These are phyloP conservation scores for Rhododendron ferrugineum DNA, from an alignment of 148 eudicot species.

Conservation along the genomic window DNA sequence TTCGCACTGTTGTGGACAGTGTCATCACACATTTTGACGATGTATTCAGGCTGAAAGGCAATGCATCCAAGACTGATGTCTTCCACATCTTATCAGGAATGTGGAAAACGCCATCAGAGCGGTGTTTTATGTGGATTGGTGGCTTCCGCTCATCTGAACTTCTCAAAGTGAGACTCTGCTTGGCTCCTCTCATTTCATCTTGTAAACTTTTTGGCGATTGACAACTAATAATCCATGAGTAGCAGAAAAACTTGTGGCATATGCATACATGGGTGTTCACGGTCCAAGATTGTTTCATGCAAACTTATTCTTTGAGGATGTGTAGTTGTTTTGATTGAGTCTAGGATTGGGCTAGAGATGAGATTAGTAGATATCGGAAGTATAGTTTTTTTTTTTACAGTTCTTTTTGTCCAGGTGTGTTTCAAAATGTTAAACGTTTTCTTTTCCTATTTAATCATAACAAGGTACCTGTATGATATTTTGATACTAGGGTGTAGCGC, in stretches of 20 bases:
- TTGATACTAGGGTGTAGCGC: background rate
- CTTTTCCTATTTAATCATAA: background rate
- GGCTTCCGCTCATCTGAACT: constrained; percentile 94
- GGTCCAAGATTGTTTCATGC: background rate
- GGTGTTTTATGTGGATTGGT: constrained; percentile 98
- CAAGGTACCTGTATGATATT: background rate
- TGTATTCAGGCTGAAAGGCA: constrained; percentile 68
- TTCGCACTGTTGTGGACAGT: constrained; percentile 63
- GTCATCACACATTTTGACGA: constrained; percentile 65
- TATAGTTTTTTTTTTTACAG: background rate
- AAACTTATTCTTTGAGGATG: background rate
- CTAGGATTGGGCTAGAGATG: background rate
- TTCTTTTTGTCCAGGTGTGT: background rate
- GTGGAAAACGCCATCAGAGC: constrained; percentile 98
- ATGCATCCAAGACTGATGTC: constrained; percentile 85
- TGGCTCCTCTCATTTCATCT: background rate
- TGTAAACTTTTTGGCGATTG: background rate
- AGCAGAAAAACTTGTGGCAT: background rate
- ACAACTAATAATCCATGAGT: background rate
- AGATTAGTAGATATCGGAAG: background rate
- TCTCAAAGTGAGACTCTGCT: constrained; percentile 54
- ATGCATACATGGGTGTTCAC: background rate
- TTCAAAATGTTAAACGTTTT: background rate
- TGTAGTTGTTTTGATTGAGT: background rate
- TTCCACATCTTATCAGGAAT: constrained; percentile 94